These are phyloP conservation scores for Castanea crenata DNA, from an alignment of 306 rosid genomes.

Conservation along the genomic window DNA sequence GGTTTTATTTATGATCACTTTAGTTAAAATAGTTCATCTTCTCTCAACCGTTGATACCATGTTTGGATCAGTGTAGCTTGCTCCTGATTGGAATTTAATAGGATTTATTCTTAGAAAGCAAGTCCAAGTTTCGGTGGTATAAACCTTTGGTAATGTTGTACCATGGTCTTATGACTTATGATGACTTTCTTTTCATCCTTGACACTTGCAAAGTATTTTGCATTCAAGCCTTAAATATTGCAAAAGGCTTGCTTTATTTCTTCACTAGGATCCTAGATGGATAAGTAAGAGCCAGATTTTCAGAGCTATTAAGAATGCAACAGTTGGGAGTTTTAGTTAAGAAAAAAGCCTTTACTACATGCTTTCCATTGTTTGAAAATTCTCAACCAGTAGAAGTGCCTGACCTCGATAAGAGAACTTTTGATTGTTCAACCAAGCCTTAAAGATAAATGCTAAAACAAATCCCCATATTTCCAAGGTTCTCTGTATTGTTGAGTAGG, in stretches of 20 bases:
- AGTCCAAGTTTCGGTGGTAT: not conserved
- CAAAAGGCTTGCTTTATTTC: not conserved
- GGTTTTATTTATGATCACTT: not conserved
- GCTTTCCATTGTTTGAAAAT: not conserved
- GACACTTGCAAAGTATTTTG: not conserved
- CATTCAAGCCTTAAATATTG: not conserved
- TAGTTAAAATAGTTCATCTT: not conserved
- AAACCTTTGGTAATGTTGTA: not conserved
- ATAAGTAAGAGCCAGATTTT: not conserved
- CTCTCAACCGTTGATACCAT: not conserved
- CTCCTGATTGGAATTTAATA: not conserved
- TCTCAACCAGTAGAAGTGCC: conserved; percentile 5
- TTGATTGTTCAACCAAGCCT: conserved; percentile 77
- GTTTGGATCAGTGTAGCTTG: not conserved
- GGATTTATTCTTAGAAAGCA: not conserved
- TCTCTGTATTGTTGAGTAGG: conserved; percentile 95
- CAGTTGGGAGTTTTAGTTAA: not conserved
- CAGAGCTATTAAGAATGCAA: not conserved
- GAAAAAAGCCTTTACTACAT: not conserved
- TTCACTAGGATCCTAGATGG: not conserved
- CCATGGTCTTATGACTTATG: not conserved
- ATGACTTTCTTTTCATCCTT: not conserved
- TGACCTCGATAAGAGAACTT: conserved; percentile 83
- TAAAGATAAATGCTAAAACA: conserved; percentile 72
- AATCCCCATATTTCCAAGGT: conserved; percentile 99